Evolutionary conservation across 1,284 basidiomycete species (phyloP).

Genomic region (Sutorius eximius): DNA sequence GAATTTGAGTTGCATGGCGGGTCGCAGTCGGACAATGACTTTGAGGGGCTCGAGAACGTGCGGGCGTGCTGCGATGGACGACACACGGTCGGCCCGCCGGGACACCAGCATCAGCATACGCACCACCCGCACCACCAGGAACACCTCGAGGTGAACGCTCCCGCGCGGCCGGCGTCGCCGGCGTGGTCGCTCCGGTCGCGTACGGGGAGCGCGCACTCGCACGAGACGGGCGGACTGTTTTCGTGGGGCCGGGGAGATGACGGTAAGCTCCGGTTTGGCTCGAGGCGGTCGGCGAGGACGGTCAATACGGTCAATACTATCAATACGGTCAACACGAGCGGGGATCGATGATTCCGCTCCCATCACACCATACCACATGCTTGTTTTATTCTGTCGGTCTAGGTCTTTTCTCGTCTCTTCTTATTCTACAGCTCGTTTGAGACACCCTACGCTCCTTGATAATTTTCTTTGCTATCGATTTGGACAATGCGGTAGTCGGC

Average conservation of each 20-base stretch:
- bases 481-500: slow-evolving; percentile 13
- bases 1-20: slow-evolving; percentile 80
- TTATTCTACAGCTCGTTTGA: slow-evolving; percentile 22
- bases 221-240: slow-evolving; percentile 62
- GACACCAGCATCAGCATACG: slow-evolving; percentile 62
- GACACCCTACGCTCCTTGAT: slow-evolving; percentile 33
- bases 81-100: slow-evolving; percentile 74
- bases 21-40: slow-evolving; percentile 76
- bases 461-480: slow-evolving; percentile 29
- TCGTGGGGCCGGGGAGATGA: slow-evolving; percentile 58
- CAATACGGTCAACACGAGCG: slow-evolving; percentile 23
- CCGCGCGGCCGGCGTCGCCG: slow-evolving; percentile 66
- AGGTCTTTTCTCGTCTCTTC: neutral
- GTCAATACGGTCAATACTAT: slow-evolving; percentile 29
- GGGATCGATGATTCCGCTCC: slow-evolving; percentile 27
- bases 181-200: slow-evolving; percentile 81
- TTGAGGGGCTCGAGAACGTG: slow-evolving; percentile 93
- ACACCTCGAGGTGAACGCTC: slow-evolving; percentile 49
- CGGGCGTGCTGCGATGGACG: slow-evolving; percentile 92
- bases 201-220: slow-evolving; percentile 66
- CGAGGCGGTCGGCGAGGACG: slow-evolving; percentile 61
- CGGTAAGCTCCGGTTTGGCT: slow-evolving; percentile 67
- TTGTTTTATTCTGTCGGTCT: slow-evolving; percentile 6
- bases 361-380: neutral
- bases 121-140: slow-evolving; percentile 52